A percentile compares a stretch with the other conserved stretches of the same genome.
Conservation (phyloP, 176 grass and related monocot genomes). For the Zoysia pacifica region DNA sequence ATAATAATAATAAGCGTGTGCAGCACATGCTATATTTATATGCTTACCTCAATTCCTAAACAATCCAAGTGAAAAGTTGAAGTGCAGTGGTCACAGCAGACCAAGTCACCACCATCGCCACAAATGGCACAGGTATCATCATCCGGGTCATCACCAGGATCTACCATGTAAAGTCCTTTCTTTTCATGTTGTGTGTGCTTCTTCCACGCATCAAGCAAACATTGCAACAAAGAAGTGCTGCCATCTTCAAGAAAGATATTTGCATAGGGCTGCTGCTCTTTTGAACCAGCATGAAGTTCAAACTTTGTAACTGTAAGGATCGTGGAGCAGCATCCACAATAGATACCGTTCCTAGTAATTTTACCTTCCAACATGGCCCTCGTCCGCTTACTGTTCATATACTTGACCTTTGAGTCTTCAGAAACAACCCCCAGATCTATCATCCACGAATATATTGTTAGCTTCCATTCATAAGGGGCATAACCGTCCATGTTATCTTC, state of each 20-base stretch:
- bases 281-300: constrained; percentile 98
- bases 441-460: constrained; percentile 89
- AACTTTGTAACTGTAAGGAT: constrained; percentile 73
- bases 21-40: constrained; percentile 17
- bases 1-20: constrained; percentile 16
- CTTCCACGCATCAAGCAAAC: constrained; percentile 80
- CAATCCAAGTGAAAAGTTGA: constrained; percentile 93
- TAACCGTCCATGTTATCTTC: constrained; percentile 53
- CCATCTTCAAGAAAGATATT: constrained; percentile 71
- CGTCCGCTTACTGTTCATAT: constrained; percentile 75
- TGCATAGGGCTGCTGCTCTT: constrained; percentile 60
- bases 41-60: constrained; percentile 78
- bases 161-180: constrained; percentile 73
- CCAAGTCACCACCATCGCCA: constrained; percentile 86
- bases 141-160: constrained; percentile 58
- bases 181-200: constrained; percentile 65
- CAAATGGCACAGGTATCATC: constrained; percentile 91
- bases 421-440: constrained; percentile 82
- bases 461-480: constrained; percentile 72
- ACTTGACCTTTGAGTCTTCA: constrained; percentile 68
- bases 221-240: constrained; percentile 65
- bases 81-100: constrained; percentile 83
- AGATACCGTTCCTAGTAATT: constrained; percentile 85
- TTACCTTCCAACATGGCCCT: constrained; percentile 63
- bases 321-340: constrained; percentile 88